Conservation (phyloP, 495 filamentous ascomycete species). For the Talaromyces thailandensis region DNA sequence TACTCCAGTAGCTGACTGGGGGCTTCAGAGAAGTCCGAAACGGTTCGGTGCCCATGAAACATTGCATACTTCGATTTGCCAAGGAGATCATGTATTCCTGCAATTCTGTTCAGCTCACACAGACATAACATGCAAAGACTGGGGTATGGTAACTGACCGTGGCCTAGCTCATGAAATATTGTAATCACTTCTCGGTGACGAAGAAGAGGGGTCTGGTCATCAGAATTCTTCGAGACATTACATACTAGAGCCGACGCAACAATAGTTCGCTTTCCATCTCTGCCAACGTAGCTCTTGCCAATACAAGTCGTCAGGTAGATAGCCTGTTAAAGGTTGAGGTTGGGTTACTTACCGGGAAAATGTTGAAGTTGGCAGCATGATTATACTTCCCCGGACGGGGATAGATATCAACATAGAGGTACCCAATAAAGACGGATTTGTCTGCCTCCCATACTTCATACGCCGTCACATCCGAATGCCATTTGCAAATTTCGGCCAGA, state of each 20-base stretch:
- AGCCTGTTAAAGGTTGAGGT: background rate
- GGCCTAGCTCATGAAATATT: constrained; percentile 66
- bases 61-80: constrained; percentile 54
- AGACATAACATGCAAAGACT: background rate
- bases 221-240: constrained; percentile 60
- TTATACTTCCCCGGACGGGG: constrained; percentile 57
- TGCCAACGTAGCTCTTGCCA: constrained; percentile 48
- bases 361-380: constrained; percentile 69
- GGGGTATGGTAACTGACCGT: constrained; percentile 30
- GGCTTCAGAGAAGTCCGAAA: constrained; percentile 63
- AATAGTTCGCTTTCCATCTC: constrained; percentile 50
- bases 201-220: constrained; percentile 58
- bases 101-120: background rate
- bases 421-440: constrained; percentile 57
- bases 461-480: constrained; percentile 61
- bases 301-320: background rate
- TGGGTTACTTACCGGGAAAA: constrained; percentile 47
- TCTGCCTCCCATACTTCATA: constrained; percentile 63
- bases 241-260: constrained; percentile 62
- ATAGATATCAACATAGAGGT: constrained; percentile 62
- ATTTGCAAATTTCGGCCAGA: constrained; percentile 52
- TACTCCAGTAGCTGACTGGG: constrained; percentile 69
- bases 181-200: constrained; percentile 63
- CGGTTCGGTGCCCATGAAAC: constrained; percentile 62
- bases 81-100: constrained; percentile 56